Base-by-base conservation (phyloP, 2,329 filamentous ascomycete genomes). In the Curvularia spicifera region DNA sequence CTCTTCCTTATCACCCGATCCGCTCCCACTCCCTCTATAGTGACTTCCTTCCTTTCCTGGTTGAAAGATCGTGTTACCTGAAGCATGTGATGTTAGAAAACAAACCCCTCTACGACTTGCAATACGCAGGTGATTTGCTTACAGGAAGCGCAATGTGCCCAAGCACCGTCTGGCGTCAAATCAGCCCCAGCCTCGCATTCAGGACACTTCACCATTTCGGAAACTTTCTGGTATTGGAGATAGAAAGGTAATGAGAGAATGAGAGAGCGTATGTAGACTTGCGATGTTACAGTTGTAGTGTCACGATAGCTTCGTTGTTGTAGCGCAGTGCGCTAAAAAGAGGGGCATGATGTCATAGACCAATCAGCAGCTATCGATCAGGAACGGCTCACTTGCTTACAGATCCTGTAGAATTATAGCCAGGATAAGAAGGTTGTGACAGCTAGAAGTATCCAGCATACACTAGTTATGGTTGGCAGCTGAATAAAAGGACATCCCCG, bases 91-190 rank as follows among this genome's bases (percentile, higher is more conserved):
- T 20, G 15, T 57, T 48, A 57, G 28, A 5, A 29, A 15, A 28
- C 20, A 28, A n/a, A 49, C 28, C 4, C 24, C 15, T 44, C 4
- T n/a, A 18, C 5, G 5, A 0, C n/a, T 37, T 37, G 6, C 4
- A 18, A 37, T 4, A 12, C 39, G 5, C 29, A 20, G 24, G 31
- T 22, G 18, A 13, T 43, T 9, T 15, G 55, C 68, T 20, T 63
- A 72, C 70, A 72, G 8, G 67, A 70, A 47, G 70, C 69, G 49
- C 70, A 72, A 47, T 72, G 70, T 26, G 70, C 70, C 53, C 67
- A 72, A 35, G 60, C 61, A 12, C 70, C 69, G 42, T 72, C 70
- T 54, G 71, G 71, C 2, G 70, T 72, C 51, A 71, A 35, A 54
- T 72, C 70, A 44, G 70, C 70, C 9, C 60, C 56, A 9, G 70